Evolutionary conservation across 148 eudicot genomes (phyloP), one percentile per base, ranked within the genome.

Genomic region (Camellia japonica): DNA sequence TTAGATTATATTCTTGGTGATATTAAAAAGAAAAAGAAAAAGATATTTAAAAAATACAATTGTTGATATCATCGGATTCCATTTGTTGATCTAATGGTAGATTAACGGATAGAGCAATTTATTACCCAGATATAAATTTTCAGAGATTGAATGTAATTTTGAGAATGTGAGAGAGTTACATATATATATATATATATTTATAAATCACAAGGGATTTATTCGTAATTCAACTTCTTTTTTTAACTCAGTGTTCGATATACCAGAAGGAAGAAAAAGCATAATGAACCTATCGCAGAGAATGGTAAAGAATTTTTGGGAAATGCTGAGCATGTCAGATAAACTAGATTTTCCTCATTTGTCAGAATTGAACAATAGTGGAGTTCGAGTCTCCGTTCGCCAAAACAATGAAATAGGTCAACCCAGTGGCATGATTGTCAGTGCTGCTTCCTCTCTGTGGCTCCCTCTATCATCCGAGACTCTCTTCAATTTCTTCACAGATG

Each of bases 381-480:
- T 85, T 52, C 77, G 81, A 2, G 41, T 88, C 70, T 75, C 87
- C 12, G 74, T 78, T 18, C 77, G 83, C 10, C 73, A 71, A 68
- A 85, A 77, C 80, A 60, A 72, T 14, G 84, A 60, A 43, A 66
- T 76, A 14, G 86, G 82, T 23, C 86, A 75, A 46, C 86, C 89
- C 18, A 42, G 18, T 55, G 91, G 91, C 49, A 42, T 72, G 41
- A 51, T 87, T 68, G 81, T 91, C 20, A 78, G 79, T 18, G 88
- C 86, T 58, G 84, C 87, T 49, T 76, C 86, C 68, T 82, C 90
- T 47, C 46, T 87, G 0, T 87, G 94, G 90, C 91, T 91, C 78
- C 92, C 94, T 64, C 83, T 88, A 64, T 73, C 89, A 6, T 58
- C 55, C 11, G 71, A 64, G 60, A 38, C 59, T 80, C 87, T 90